A percentile compares a stretch with the other conserved stretches of the same genome.
phyloP scores from a whole-genome alignment of 179 eudicot genomes.

The Camellia oleifera region DNA sequence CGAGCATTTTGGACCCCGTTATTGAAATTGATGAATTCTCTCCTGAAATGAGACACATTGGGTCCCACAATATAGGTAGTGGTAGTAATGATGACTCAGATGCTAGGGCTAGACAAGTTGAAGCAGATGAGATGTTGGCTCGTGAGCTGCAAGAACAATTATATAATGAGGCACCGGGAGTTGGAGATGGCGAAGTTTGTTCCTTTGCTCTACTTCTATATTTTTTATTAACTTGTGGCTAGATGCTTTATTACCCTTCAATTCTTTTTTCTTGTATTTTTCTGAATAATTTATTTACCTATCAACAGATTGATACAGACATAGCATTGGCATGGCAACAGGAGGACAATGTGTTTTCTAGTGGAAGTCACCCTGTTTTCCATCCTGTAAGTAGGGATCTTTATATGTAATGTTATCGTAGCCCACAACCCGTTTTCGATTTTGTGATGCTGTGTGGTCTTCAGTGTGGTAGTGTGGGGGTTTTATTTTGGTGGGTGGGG shows the following conservation, averaged over 20 bases:
- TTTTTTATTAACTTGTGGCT: constrained; percentile 3
- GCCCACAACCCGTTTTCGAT: background rate
- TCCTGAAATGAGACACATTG: constrained; percentile 32
- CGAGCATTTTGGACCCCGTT: constrained; percentile 26
- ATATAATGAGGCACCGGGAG: constrained; percentile 62
- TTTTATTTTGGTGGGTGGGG: background rate
- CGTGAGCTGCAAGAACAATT: constrained; percentile 89
- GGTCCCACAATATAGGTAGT: constrained; percentile 15
- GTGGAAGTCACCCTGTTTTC: constrained; percentile 28
- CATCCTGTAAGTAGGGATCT: constrained; percentile 40
- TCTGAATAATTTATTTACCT: constrained; percentile 2
- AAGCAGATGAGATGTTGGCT: constrained; percentile 90
- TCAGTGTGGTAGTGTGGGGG: background rate
- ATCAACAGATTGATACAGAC: constrained; percentile 39
- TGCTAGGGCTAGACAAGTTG: constrained; percentile 61
- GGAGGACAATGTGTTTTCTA: constrained; percentile 35
- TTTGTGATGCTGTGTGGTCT: background rate
- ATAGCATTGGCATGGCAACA: constrained; percentile 44
- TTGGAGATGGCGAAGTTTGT: constrained; percentile 50
- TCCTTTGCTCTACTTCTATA: background rate
- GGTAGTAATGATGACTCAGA: constrained; percentile 37
- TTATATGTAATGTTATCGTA: background rate
- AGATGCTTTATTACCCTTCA: constrained; percentile 19
- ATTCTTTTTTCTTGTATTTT: constrained; percentile 10
- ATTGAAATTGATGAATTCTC: constrained; percentile 47